A percentile compares a stretch with the other conserved stretches of the same genome.
These are phyloP conservation scores for Aureobasidium sp. DNA, from an alignment of 2,329 filamentous ascomycete species.

Conservation along the genomic window DNA sequence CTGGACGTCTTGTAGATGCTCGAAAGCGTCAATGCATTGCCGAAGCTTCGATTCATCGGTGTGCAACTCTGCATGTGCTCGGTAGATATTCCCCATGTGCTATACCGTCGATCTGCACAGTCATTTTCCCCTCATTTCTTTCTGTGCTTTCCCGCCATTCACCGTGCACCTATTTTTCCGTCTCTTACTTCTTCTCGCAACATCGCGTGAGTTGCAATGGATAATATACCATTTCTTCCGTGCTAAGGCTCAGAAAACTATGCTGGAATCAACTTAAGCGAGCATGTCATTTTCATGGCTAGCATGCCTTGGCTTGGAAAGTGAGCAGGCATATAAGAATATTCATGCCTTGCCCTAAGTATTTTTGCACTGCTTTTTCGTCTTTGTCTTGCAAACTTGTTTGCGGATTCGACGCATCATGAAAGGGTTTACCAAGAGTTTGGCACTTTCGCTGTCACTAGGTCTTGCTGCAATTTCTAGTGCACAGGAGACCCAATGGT, in stretches of 20 bases:
- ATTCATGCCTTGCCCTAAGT: not conserved
- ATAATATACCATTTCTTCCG: slow-evolving; percentile 12
- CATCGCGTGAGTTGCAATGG: not conserved
- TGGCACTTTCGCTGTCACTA: slow-evolving; percentile 2
- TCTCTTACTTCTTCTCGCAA: not conserved
- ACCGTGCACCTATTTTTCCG: slow-evolving; percentile 15
- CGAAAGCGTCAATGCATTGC: no score
- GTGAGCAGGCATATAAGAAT: not conserved
- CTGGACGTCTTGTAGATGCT: no score
- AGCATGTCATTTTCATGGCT: not conserved
- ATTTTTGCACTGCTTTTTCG: not conserved
- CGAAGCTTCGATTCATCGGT: no score
- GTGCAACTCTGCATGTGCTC: not conserved
- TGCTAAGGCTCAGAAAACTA: not conserved
- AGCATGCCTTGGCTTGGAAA: slow-evolving; percentile 1
- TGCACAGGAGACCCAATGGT: slow-evolving; percentile 14
- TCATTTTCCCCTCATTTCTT: slow-evolving; percentile 15
- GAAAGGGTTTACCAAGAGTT: not conserved
- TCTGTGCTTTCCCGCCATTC: not conserved
- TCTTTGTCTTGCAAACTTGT: not conserved
- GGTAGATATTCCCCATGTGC: not conserved
- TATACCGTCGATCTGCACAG: slow-evolving; percentile 1
- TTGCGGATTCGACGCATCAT: not conserved
- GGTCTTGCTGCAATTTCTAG: not conserved
- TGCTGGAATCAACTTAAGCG: not conserved